Evolutionary conservation across 768 basidiomycete species (phyloP).

Genomic region (Tulasnella sp.): DNA sequence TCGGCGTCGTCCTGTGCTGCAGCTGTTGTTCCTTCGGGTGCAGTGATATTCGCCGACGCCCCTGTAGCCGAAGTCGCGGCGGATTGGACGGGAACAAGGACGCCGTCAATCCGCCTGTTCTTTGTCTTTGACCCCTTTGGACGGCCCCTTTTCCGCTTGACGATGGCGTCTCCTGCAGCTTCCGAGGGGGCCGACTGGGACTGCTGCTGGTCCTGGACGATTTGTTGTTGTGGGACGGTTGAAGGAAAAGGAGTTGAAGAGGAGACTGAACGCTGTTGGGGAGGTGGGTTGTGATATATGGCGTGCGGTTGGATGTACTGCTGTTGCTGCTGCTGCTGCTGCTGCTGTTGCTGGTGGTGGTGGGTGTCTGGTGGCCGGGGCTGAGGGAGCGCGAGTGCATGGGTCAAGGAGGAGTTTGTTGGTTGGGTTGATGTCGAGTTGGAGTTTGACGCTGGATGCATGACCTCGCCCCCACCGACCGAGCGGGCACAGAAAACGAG

Average conservation of each 20-base stretch:
- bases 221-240: conserved; percentile 17
- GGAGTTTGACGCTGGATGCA: conserved; percentile 1
- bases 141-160: conserved; percentile 29
- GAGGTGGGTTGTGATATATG: conserved; percentile 8
- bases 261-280: background rate
- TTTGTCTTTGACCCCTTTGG: conserved; percentile 30
- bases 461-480: background rate
- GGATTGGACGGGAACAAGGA: conserved; percentile 19
- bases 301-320: conserved; percentile 15
- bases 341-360: background rate
- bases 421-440: background rate
- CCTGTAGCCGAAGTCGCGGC: conserved; percentile 14
- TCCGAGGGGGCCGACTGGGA: background rate
- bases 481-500: background rate
- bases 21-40: background rate
- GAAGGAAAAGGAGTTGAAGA: conserved; percentile 17
- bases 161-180: background rate
- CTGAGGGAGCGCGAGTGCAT: background rate
- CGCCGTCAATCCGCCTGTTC: conserved; percentile 16
- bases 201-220: conserved; percentile 20
- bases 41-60: conserved; percentile 18
- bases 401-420: conserved; percentile 12
- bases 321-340: conserved; percentile 18
- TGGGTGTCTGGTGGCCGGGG: conserved; percentile 14
- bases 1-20: conserved; percentile 2